Conservation (phyloP, 495 filamentous ascomycete species). For the Hypoxylon lienhwacheense region DNA sequence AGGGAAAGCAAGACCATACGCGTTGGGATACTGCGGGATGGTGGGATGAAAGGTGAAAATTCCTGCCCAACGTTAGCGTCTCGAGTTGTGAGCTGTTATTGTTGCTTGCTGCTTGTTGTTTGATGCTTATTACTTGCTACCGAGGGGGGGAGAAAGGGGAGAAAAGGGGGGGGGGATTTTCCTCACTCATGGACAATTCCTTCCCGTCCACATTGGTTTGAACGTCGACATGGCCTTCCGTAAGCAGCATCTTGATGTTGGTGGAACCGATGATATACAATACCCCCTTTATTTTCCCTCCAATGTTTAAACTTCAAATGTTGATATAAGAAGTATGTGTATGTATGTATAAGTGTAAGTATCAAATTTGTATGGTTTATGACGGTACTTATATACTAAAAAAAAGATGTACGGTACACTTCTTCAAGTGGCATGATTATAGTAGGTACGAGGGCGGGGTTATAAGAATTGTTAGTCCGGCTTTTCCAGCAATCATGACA, state of each 20-base stretch:
- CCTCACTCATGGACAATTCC: conserved; percentile 51
- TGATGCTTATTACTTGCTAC: too few species aligned
- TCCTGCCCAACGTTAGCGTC: conserved; percentile 53
- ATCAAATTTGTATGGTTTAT: too few species aligned
- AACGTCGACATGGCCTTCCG: conserved; percentile 50
- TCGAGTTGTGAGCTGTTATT: conserved; percentile 6
- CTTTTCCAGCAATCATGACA: conserved; percentile 1
- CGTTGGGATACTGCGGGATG: conserved; percentile 81
- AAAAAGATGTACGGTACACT: too few species aligned
- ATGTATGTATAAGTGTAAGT: too few species aligned
- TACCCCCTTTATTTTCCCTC: too few species aligned
- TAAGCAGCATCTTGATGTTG: conserved; percentile 50
- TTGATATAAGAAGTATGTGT: too few species aligned
- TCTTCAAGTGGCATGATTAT: too few species aligned
- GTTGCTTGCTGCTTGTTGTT: background rate
- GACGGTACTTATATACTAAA: too few species aligned
- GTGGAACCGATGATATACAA: too few species aligned
- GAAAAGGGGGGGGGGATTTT: background rate
- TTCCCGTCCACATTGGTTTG: conserved; percentile 48
- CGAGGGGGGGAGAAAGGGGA: too few species aligned
- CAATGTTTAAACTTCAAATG: too few species aligned
- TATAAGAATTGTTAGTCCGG: conserved; percentile 6
- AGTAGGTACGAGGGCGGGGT: too few species aligned
- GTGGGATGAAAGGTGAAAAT: conserved; percentile 88
- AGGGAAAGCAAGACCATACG: conserved; percentile 46